Evolutionary conservation across 2,329 filamentous ascomycete genomes (phyloP).

Genomic region (Claviceps sp.): DNA sequence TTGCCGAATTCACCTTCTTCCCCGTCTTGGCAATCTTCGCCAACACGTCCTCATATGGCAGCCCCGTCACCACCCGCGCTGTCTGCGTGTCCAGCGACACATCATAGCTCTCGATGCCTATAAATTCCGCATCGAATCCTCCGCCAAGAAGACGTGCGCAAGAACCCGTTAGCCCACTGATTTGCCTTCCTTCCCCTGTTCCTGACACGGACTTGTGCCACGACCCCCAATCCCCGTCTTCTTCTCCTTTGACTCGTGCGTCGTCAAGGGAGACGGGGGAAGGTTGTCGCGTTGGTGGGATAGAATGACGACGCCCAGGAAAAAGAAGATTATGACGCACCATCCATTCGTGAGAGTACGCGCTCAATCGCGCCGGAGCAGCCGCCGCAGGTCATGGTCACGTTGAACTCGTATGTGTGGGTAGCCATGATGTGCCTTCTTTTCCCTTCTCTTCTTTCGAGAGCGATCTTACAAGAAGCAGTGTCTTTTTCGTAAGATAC

Average conservation of each 20-base stretch:
- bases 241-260: too few species aligned
- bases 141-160: neutral
- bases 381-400: constrained; percentile 88
- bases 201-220: too few species aligned
- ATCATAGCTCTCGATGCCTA: constrained; percentile 77
- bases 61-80: constrained; percentile 58
- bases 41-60: constrained; percentile 71
- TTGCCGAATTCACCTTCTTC: constrained; percentile 72
- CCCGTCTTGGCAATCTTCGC: constrained; percentile 89
- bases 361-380: constrained; percentile 91
- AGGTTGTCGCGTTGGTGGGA: too few species aligned
- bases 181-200: too few species aligned
- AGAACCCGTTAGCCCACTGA: neutral
- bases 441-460: neutral
- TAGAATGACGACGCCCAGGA: too few species aligned
- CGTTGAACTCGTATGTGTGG: constrained; percentile 90
- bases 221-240: too few species aligned
- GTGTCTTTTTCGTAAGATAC: neutral
- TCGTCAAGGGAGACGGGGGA: too few species aligned
- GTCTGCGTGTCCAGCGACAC: constrained; percentile 79
- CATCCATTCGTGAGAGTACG: constrained; percentile 82
- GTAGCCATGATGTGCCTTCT: neutral
- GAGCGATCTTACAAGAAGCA: too few species aligned
- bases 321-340: constrained; percentile 33
- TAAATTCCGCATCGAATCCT: neutral